phyloP scores from a whole-genome alignment of 257 asterid genomes.

The Gentiana macrophylla region DNA sequence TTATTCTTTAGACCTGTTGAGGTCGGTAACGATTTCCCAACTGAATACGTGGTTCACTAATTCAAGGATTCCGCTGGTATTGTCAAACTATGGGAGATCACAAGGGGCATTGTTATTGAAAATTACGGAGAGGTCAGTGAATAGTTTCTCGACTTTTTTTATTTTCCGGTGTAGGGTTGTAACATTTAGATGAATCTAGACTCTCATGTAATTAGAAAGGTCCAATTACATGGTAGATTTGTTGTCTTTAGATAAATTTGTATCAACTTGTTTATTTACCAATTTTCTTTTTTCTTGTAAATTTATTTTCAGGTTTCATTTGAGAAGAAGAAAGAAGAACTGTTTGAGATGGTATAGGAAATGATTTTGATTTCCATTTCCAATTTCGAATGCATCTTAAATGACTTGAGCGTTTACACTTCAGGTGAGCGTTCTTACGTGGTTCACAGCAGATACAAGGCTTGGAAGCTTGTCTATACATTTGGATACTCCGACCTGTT shows the following conservation, averaged over 20 bases:
- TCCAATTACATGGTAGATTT: neutral
- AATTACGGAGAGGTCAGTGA: slow-evolving; percentile 86
- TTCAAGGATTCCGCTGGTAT: slow-evolving; percentile 74
- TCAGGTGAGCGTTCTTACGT: slow-evolving; percentile 91
- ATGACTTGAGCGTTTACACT: neutral
- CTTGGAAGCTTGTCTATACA: slow-evolving; percentile 85
- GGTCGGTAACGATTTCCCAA: neutral
- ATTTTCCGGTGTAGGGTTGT: neutral
- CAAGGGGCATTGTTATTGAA: slow-evolving; percentile 79
- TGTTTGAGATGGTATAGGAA: slow-evolving; percentile 82
- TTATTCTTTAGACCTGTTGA: neutral
- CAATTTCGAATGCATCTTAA: too few species aligned
- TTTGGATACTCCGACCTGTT: slow-evolving; percentile 84
- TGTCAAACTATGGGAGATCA: slow-evolving; percentile 96
- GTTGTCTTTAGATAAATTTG: too few species aligned
- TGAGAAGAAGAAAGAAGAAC: slow-evolving; percentile 95
- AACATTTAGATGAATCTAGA: neutral
- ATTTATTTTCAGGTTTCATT: slow-evolving; percentile 46
- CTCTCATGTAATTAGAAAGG: neutral
- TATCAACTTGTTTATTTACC: neutral
- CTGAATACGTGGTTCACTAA: slow-evolving; percentile 11
- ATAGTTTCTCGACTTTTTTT: slow-evolving; percentile 1
- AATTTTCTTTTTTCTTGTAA: neutral
- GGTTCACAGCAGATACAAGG: slow-evolving; percentile 89
- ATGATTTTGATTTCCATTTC: neutral